Conservation (phyloP, 2,329 filamentous ascomycete genomes). For the Helminthosporium solani region DNA sequence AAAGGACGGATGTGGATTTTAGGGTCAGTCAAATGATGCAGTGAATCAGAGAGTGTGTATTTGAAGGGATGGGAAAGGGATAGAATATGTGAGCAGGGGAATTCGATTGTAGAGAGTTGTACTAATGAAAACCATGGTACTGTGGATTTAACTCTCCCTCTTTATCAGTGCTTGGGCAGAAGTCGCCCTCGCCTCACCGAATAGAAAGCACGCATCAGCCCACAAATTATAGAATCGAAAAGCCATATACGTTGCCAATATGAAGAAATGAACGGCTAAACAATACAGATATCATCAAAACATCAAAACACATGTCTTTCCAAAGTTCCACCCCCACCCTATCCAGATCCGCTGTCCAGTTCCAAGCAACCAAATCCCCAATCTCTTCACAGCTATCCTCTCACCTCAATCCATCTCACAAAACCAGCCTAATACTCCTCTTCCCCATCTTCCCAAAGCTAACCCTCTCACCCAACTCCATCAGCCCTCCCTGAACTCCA, state of each 20-base stretch:
- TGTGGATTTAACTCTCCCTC: no score
- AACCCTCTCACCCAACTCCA: conserved; percentile 1
- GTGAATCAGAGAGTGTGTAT: no score
- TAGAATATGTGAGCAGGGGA: no score
- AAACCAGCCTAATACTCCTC: background rate
- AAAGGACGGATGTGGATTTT: background rate
- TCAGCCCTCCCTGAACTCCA: conserved; percentile 1
- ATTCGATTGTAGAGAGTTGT: no score
- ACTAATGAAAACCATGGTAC: no score
- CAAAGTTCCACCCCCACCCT: no score
- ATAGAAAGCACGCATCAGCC: background rate
- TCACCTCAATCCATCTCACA: background rate
- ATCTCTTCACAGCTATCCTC: no score
- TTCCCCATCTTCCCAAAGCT: background rate
- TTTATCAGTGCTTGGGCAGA: no score
- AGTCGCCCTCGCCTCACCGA: no score
- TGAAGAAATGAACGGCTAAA: background rate
- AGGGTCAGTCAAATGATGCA: no score
- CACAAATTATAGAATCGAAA: background rate
- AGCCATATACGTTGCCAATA: background rate
- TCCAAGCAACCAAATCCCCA: background rate
- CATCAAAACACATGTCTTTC: background rate
- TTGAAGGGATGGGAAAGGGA: no score
- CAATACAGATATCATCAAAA: background rate
- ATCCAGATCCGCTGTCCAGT: no score